A percentile compares a stretch with the other conserved stretches of the same genome.
Evolutionary conservation across 2,329 filamentous ascomycete species (phyloP).

Genomic region (Verticillium nubilum): DNA sequence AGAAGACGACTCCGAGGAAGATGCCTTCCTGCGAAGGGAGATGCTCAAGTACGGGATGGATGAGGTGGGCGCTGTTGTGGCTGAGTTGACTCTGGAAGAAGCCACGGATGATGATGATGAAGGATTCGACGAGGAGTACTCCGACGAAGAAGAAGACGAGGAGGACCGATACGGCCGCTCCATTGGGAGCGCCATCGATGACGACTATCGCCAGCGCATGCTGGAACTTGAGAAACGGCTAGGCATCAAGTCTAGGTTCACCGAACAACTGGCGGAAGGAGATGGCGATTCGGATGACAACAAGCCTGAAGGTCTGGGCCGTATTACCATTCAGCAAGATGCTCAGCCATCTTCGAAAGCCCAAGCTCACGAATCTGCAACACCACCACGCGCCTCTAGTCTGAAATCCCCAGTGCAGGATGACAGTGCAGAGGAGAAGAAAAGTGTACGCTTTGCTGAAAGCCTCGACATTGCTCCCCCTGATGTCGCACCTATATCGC

Average conservation of each 20-base stretch:
- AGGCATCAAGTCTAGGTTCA: slow-evolving; percentile 47
- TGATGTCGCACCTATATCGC: slow-evolving; percentile 16
- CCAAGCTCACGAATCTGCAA: neutral
- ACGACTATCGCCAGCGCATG: slow-evolving; percentile 79
- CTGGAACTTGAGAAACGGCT: slow-evolving; percentile 75
- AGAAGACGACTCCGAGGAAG: slow-evolving; percentile 71
- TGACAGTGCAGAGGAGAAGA: slow-evolving; percentile 36
- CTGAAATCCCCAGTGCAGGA: slow-evolving; percentile 11
- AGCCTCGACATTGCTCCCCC: slow-evolving; percentile 63
- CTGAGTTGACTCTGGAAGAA: slow-evolving; percentile 81
- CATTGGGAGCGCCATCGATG: slow-evolving; percentile 59
- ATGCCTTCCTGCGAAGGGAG: slow-evolving; percentile 72
- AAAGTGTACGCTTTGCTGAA: slow-evolving; percentile 77
- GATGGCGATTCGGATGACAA: slow-evolving; percentile 30
- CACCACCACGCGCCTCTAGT: neutral
- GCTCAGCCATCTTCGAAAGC: neutral
- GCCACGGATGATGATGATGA: slow-evolving; percentile 45
- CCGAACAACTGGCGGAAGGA: slow-evolving; percentile 27
- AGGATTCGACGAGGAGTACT: slow-evolving; percentile 43
- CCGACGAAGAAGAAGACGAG: slow-evolving; percentile 53
- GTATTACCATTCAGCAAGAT: slow-evolving; percentile 40
- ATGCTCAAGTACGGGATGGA: slow-evolving; percentile 89
- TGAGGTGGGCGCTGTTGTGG: slow-evolving; percentile 87
- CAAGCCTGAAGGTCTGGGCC: slow-evolving; percentile 50
- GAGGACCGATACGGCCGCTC: slow-evolving; percentile 75